Percentiles rank a stretch among this genome's conserved stretches.
phyloP scores from a whole-genome alignment of 495 filamentous ascomycete genomes.

The Penicillium argentinense region DNA sequence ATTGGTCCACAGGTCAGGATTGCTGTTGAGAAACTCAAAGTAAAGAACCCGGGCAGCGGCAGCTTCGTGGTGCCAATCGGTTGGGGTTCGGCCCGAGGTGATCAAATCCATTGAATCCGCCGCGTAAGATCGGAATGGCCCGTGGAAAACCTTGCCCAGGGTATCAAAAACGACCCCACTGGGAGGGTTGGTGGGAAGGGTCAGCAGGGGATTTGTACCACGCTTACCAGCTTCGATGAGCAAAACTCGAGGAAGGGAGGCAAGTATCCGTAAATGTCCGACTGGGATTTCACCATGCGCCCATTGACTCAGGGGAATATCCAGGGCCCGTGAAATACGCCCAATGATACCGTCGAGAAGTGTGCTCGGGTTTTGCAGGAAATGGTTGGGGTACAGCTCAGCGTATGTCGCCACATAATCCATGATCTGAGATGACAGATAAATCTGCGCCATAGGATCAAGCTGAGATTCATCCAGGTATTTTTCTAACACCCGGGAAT shows the following conservation, averaged over 20 bases:
- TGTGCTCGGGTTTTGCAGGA: constrained; percentile 41
- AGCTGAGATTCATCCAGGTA: constrained; percentile 53
- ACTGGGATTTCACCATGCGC: constrained; percentile 50
- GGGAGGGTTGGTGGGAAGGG: constrained; percentile 49
- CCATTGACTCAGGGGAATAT: constrained; percentile 49
- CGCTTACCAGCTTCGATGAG: constrained; percentile 51
- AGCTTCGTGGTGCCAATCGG: constrained; percentile 44
- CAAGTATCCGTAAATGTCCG: constrained; percentile 55
- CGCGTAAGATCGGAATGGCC: constrained; percentile 35
- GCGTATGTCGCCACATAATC: constrained; percentile 60
- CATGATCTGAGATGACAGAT: constrained; percentile 54
- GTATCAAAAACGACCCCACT: constrained; percentile 55
- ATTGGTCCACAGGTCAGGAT: constrained; percentile 51
- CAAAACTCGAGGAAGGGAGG: constrained; percentile 55
- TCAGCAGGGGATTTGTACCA: constrained; percentile 44
- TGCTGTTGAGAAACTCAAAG: constrained; percentile 51
- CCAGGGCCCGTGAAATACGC: constrained; percentile 44
- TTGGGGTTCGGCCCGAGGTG: constrained; percentile 36
- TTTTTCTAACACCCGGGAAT: constrained; percentile 48
- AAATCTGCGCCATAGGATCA: constrained; percentile 51
- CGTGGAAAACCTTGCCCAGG: constrained; percentile 55
- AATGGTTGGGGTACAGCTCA: constrained; percentile 53
- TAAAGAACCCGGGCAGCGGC: constrained; percentile 59
- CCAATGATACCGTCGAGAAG: constrained; percentile 46
- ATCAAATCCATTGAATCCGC: constrained; percentile 34